Percentiles rank a stretch among this genome's conserved stretches.
Evolutionary conservation across 768 basidiomycete species (phyloP).

Genomic region (Panaeolus cyanescens): DNA sequence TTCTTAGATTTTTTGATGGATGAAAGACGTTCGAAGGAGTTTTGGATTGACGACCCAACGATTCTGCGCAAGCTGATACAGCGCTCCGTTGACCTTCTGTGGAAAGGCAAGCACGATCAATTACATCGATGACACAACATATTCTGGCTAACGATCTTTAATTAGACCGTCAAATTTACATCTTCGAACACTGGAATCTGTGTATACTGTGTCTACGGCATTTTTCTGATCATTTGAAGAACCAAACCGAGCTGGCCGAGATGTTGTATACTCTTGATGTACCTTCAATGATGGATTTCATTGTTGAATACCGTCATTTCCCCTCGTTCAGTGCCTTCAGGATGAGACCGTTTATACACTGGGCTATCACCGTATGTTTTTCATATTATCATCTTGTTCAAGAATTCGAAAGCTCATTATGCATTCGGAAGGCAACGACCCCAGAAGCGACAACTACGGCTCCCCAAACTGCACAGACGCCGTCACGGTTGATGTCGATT

Average conservation of each 20-base stretch:
- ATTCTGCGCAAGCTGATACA: neutral
- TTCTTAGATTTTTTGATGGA: slow-evolving; percentile 2
- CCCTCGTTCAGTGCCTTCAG: neutral
- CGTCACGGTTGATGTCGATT: no score
- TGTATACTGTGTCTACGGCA: neutral
- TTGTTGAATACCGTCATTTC: neutral
- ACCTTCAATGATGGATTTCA: neutral
- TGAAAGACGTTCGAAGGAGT: neutral
- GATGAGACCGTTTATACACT: neutral
- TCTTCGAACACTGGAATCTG: neutral
- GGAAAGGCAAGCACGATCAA: neutral
- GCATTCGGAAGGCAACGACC: neutral
- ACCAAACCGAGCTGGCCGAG: neutral
- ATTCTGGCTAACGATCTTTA: no score
- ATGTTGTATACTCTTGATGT: neutral
- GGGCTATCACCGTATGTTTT: neutral
- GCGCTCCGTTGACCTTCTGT: neutral
- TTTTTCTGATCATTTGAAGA: neutral
- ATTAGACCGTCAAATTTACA: neutral
- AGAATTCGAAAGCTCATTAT: no score
- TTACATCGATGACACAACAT: neutral
- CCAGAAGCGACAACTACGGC: neutral
- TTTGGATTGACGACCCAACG: neutral
- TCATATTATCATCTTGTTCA: no score
- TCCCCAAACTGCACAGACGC: no score